A percentile compares a stretch with the other conserved stretches of the same genome.
Evolutionary conservation across 306 rosid genomes (phyloP).

Genomic region (Prunus campanulata): DNA sequence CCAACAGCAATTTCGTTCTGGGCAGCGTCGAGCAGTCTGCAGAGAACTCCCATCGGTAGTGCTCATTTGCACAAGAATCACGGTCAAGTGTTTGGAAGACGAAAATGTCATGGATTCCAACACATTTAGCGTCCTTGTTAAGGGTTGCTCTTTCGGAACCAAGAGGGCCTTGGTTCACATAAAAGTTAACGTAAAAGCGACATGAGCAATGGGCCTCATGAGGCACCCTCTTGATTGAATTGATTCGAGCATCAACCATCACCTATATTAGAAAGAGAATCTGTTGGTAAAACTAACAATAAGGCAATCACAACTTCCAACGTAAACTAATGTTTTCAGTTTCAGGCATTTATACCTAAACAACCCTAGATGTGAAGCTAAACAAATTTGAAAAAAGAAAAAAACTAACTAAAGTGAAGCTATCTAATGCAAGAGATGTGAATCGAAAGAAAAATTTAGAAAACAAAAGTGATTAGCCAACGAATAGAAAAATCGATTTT

Average conservation of each 20-base stretch:
- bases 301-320: not conserved
- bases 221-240: slow-evolving; percentile 75
- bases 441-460: too few relatives aligned
- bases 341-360: not conserved
- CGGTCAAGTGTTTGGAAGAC: slow-evolving; percentile 67
- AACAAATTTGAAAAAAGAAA: not conserved
- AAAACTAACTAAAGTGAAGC: not conserved
- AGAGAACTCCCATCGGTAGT: slow-evolving; percentile 69
- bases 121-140: slow-evolving; percentile 44
- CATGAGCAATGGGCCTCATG: slow-evolving; percentile 71
- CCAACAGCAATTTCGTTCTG: slow-evolving; percentile 62
- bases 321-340: not conserved
- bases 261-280: slow-evolving; percentile 39
- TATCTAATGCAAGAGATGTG: too few relatives aligned
- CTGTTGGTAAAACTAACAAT: slow-evolving; percentile 3
- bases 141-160: slow-evolving; percentile 69
- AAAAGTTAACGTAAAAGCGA: slow-evolving; percentile 64
- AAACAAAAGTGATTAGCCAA: not conserved
- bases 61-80: slow-evolving; percentile 42
- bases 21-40: slow-evolving; percentile 58
- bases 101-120: slow-evolving; percentile 58
- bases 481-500: not conserved
- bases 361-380: not conserved
- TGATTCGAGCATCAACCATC: slow-evolving; percentile 79
- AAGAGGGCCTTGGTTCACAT: slow-evolving; percentile 73